These are phyloP conservation scores for Jackrogersella minutella DNA, from an alignment of 495 filamentous ascomycete species.

Conservation along the genomic window DNA sequence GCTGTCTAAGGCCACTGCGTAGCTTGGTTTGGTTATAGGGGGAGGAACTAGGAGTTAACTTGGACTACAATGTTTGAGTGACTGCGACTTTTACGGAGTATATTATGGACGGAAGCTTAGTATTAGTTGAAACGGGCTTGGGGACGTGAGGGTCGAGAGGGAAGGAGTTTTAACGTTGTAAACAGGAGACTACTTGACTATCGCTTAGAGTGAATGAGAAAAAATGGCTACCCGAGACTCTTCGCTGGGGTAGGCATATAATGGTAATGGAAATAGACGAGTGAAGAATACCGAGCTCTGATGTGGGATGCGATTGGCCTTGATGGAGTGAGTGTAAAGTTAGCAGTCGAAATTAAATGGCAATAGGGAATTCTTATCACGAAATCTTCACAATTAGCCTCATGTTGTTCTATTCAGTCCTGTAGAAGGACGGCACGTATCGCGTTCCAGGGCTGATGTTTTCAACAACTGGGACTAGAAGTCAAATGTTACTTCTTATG, in stretches of 20 bases:
- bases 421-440: no score
- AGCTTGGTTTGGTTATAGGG: not conserved
- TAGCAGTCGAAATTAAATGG: not conserved
- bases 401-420: no score
- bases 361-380: no score
- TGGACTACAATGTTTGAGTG: not conserved
- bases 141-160: not conserved
- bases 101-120: not conserved
- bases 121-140: not conserved
- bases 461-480: no score
- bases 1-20: not conserved
- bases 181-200: constrained; percentile 14
- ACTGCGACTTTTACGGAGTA: not conserved
- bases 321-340: no score
- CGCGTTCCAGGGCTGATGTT: no score
- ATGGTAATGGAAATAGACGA: constrained; percentile 10
- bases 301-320: no score
- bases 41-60: not conserved
- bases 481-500: no score
- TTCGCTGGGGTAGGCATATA: not conserved
- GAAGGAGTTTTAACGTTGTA: not conserved
- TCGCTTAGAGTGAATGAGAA: constrained; percentile 26
- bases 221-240: constrained; percentile 6
- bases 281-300: no score
- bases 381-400: no score